Evolutionary conservation across 2,329 filamentous ascomycete species (phyloP).

Genomic region (Pseudogymnoascus sp.): DNA sequence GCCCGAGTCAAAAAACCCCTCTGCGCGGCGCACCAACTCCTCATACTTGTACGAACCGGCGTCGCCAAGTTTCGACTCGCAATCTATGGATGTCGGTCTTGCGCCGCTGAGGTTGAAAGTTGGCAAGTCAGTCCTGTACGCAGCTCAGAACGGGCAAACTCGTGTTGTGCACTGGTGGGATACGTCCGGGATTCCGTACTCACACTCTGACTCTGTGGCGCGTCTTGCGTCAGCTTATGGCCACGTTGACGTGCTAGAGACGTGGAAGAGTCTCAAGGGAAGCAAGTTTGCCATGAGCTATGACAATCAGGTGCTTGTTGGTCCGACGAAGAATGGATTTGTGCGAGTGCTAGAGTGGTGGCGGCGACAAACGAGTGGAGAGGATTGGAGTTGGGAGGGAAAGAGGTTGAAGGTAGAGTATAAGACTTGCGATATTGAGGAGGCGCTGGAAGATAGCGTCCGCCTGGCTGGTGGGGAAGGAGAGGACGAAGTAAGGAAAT

Average conservation of each 20-base stretch:
- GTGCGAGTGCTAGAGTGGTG: conserved; percentile 87
- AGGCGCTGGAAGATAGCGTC: conserved; percentile 82
- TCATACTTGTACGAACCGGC: conserved; percentile 15
- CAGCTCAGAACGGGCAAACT: conserved; percentile 71
- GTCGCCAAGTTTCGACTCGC: conserved; percentile 13
- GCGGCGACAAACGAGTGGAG: conserved; percentile 57
- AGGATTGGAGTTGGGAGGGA: conserved; percentile 41
- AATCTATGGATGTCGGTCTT: conserved; percentile 19
- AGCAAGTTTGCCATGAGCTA: conserved; percentile 59
- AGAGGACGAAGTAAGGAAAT: conserved; percentile 64
- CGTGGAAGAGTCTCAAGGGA: conserved; percentile 69
- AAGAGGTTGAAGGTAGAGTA: conserved; percentile 72
- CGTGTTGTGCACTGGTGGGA: conserved; percentile 84
- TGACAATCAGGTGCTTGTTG: conserved; percentile 74
- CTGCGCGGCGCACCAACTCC: conserved; percentile 21
- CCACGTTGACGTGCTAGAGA: conserved; percentile 72
- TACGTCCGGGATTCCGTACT: conserved; percentile 66
- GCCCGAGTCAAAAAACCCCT: conserved; percentile 20
- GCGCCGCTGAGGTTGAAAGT: conserved; percentile 56
- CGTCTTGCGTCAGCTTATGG: conserved; percentile 80
- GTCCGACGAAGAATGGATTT: conserved; percentile 79
- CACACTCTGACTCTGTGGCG: conserved; percentile 71
- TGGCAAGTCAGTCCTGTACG: conserved; percentile 74
- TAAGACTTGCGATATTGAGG: conserved; percentile 90
- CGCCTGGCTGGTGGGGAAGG: conserved; percentile 46